These are phyloP conservation scores for Penicillium sp. DNA, from an alignment of 2,329 filamentous ascomycete genomes.

Conservation along the genomic window DNA sequence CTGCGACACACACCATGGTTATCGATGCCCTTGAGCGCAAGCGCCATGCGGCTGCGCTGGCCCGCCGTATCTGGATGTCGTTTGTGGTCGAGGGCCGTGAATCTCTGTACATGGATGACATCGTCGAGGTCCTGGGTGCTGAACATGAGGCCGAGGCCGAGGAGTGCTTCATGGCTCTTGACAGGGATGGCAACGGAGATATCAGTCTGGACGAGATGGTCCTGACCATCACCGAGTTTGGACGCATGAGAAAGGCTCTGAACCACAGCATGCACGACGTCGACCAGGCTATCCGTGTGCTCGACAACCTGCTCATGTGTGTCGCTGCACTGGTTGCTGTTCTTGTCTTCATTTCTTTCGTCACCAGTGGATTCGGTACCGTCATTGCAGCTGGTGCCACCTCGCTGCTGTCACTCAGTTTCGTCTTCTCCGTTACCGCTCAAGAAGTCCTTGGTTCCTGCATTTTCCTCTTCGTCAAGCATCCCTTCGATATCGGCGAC, in stretches of 20 bases:
- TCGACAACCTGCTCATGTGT: slow-evolving; percentile 80
- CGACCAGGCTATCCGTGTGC: slow-evolving; percentile 84
- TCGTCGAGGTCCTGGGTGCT: slow-evolving; percentile 80
- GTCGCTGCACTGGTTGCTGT: slow-evolving; percentile 77
- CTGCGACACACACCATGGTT: slow-evolving; percentile 84
- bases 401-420: slow-evolving; percentile 89
- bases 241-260: slow-evolving; percentile 83
- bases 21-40: slow-evolving; percentile 84
- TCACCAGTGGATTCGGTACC: slow-evolving; percentile 79
- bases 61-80: slow-evolving; percentile 96
- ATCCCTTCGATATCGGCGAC: slow-evolving; percentile 94
- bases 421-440: slow-evolving; percentile 86
- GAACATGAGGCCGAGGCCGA: slow-evolving; percentile 74
- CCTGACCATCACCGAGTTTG: slow-evolving; percentile 77
- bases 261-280: slow-evolving; percentile 95
- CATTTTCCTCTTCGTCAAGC: slow-evolving; percentile 98
- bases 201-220: slow-evolving; percentile 96
- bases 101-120: slow-evolving; percentile 72
- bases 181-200: slow-evolving; percentile 87
- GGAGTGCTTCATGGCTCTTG: slow-evolving; percentile 76
- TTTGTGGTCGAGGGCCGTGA: slow-evolving; percentile 90
- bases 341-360: slow-evolving; percentile 86
- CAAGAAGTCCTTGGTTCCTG: slow-evolving; percentile 97
- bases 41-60: slow-evolving; percentile 81
- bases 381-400: slow-evolving; percentile 89